Evolutionary conservation across 768 basidiomycete species (phyloP).

Genomic region (Agaricus bisporus): DNA sequence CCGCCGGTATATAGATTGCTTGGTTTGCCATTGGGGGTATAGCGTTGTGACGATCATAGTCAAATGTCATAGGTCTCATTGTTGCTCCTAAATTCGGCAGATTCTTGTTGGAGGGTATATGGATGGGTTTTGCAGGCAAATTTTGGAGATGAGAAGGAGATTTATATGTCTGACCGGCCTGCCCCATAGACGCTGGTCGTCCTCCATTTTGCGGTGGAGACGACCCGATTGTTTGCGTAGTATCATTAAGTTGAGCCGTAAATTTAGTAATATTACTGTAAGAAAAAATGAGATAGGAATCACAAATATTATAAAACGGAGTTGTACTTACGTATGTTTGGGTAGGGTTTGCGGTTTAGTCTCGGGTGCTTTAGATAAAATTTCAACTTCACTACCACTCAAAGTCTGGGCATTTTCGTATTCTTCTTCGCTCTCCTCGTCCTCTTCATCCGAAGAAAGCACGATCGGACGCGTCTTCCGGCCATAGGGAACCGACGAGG

Average conservation of each 20-base stretch:
- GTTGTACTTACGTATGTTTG: conserved; percentile 3
- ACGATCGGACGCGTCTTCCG: conserved; percentile 20
- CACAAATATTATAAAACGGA: not conserved
- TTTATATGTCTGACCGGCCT: conserved; percentile 6
- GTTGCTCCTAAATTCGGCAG: not conserved
- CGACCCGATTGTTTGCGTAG: not conserved
- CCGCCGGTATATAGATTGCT: conserved; percentile 11
- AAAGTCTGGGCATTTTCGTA: conserved; percentile 6
- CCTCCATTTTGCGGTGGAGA: conserved; percentile 4
- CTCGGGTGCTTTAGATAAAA: conserved; percentile 10
- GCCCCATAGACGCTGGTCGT: not conserved
- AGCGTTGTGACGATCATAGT: conserved; percentile 3
- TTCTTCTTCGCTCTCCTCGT: conserved; percentile 13
- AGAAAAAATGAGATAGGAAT: not conserved
- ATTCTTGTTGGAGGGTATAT: conserved; percentile 29
- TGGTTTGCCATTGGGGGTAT: conserved; percentile 18
- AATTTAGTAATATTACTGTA: not conserved
- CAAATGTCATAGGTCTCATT: conserved; percentile 10
- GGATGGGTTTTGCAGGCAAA: conserved; percentile 22
- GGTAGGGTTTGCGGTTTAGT: not conserved
- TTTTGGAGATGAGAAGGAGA: conserved; percentile 10
- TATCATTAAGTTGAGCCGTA: not conserved
- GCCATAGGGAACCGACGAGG: not conserved
- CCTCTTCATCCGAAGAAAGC: conserved; percentile 33
- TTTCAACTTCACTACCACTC: conserved; percentile 9